Evolutionary conservation across 1,284 basidiomycete species (phyloP), one percentile per base, ranked within the genome.

Genomic region (Austroboletus novae-zelandiae): DNA sequence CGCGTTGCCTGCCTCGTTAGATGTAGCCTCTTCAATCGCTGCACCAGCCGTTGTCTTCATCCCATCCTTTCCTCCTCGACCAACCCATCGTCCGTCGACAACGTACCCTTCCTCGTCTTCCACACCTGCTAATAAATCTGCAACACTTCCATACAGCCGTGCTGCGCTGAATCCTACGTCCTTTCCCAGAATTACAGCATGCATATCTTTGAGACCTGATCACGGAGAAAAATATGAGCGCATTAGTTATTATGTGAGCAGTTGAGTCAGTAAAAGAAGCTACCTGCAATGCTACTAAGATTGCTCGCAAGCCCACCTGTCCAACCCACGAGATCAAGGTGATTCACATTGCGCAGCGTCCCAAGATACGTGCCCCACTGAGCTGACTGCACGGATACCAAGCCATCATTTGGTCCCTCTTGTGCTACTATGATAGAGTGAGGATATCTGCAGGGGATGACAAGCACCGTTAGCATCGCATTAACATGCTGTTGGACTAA

Each of bases 321-420:
- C 89, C 89, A 91, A 5, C 89, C 89, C 18, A 91, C 91, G 32
- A 95, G 79, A 67, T 95, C 93, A 42, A 95, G 80, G 65, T 98
- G 95, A 64, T 92, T 95, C n/a, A 96, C 95, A 52, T 86, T 81
- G 40, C 83, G 78, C 17, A 98, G 75, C 3, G 94, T 98, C 20
- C 94, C 94, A 43, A 90, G 79, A 62, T 91, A 91, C 13, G 81
- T 90, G 34, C 89, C 89, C 91, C 93, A 95, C 76, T 86, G 83
- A 5, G 91, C 80, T 1, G 89, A 91, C 55, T 84, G 73, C 37
- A 95, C 81, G 20, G 88, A 91, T 48, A 96, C 93, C 36, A 96
- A 76, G 2, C 94, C 93, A 65, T 96, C 93, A 61, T 98, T 98
- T 5, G 89, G 84, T 15, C 94, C 94, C 71, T 98, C 94, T 62